Base-by-base conservation (phyloP, 2,329 filamentous ascomycete genomes). In the Daldinia sp. region DNA sequence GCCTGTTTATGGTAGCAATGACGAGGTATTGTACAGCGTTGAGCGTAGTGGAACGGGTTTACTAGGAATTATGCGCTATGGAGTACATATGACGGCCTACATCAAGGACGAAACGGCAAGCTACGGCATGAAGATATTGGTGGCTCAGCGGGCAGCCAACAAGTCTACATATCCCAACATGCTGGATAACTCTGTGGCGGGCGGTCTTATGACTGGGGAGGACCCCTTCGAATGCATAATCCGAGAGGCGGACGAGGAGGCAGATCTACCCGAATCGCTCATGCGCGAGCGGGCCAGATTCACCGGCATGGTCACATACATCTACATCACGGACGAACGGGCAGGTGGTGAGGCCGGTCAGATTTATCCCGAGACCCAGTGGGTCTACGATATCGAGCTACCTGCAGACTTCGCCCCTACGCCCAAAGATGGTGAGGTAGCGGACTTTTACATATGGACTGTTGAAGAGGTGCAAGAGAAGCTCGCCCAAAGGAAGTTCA, bases 91-190 rank as follows among this genome's bases (percentile, higher is more conserved):
- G 85, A 91, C 87, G 25, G 91, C 86, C 4, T 96, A 91, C 71
- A 84, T 90, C 21, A 76, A 79, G 19, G 80, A 83, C 35, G 76
- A 75, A 27, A 71, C 78, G 1, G 78, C 72, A 41, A 76, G 64
- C 35, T 77, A 83, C 53, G 89, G 88, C 15, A 78, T 96, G 43
- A 89, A 87, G 72, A 82, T 99, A 37, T 98, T 95, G 94, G 86
- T 96, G 1, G 91, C 95, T 3, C 85, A 89, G 45, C 85, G 95
- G 8, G 86, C 93, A 10, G 82, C 81, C 51, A 85, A 82, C 61
- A 99, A 98, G 81, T 87, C 91, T 68, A 97, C 93, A 0, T 99
- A 94, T 74, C 90, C 90, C 0, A 85, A 90, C n/a, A 94, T 97
- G 85, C 82, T 99, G 68, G 95, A 99, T 77, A 99, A 98, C 76